Evolutionary conservation across 805 yeast species (phyloP).

Genomic region (Hanseniaspora lindneri): DNA sequence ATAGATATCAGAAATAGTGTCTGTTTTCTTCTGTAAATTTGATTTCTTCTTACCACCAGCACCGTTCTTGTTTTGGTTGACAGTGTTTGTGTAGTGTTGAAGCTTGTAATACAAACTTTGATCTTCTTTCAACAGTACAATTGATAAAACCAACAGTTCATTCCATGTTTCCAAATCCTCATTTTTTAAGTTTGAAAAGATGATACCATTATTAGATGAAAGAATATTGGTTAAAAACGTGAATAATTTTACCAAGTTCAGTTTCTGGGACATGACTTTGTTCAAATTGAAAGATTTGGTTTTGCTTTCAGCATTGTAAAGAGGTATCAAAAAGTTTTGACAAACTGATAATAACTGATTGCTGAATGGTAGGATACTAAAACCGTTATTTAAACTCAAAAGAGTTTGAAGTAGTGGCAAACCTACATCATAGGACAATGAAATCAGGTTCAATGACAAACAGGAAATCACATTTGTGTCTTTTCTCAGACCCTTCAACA

Average conservation of each 20-base stretch:
- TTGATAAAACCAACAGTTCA: constrained; percentile 47
- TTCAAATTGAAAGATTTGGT: constrained; percentile 17
- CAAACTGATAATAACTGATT: constrained; percentile 1
- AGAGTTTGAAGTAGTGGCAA: constrained; percentile 15
- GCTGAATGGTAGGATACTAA: constrained; percentile 7
- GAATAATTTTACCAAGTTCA: constrained; percentile 10
- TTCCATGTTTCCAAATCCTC: constrained; percentile 42
- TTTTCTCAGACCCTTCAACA: constrained; percentile 43
- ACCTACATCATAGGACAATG: constrained; percentile 27
- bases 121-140: constrained; percentile 31
- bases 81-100: constrained; percentile 18
- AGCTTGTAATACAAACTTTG: constrained; percentile 25
- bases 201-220: constrained; percentile 17
- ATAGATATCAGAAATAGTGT: constrained; percentile 14
- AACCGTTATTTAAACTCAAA: constrained; percentile 1
- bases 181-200: constrained; percentile 17
- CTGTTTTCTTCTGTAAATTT: constrained; percentile 12
- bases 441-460: constrained; percentile 37
- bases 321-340: constrained; percentile 13
- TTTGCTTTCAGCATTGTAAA: constrained; percentile 4
- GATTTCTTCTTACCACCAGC: constrained; percentile 8
- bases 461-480: constrained; percentile 36
- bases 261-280: constrained; percentile 20
- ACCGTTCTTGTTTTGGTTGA: constrained; percentile 7
- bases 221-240: constrained; percentile 13